phyloP scores from a whole-genome alignment of 2,329 filamentous ascomycete genomes.

The Fusarium annulatum region DNA sequence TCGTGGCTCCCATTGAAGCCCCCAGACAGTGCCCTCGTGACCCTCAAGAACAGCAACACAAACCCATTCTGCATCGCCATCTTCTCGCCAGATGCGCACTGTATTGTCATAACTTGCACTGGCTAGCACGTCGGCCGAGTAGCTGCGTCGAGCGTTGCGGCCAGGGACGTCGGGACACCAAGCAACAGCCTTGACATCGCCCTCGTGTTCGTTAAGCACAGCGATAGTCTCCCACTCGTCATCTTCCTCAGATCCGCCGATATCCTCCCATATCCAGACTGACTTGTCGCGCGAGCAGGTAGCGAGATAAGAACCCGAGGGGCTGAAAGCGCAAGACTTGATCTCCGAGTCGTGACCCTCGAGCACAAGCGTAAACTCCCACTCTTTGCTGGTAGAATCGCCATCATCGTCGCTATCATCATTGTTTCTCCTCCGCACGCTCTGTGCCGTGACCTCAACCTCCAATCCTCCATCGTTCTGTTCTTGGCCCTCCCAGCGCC shows the following conservation, averaged over 20 bases:
- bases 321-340: slow-evolving; percentile 80
- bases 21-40: slow-evolving; percentile 91
- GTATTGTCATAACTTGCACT: slow-evolving; percentile 96
- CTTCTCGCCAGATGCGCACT: slow-evolving; percentile 88
- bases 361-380: slow-evolving; percentile 90
- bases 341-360: slow-evolving; percentile 97
- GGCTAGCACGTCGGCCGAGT: slow-evolving; percentile 78
- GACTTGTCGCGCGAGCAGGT: slow-evolving; percentile 93
- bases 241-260: slow-evolving; percentile 76
- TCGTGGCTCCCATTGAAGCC: slow-evolving; percentile 75
- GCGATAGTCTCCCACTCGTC: slow-evolving; percentile 98
- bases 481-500: slow-evolving; percentile 71
- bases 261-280: slow-evolving; percentile 99
- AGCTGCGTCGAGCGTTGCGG: slow-evolving; percentile 58
- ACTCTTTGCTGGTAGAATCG: slow-evolving; percentile 79
- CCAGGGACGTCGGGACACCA: slow-evolving; percentile 82
- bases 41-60: slow-evolving; percentile 85
- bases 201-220: slow-evolving; percentile 92
- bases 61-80: slow-evolving; percentile 89
- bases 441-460: slow-evolving; percentile 54
- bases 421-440: slow-evolving; percentile 33
- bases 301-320: slow-evolving; percentile 81
- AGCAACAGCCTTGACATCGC: slow-evolving; percentile 91
- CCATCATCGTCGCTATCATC: slow-evolving; percentile 47
- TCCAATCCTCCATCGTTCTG: slow-evolving; percentile 52